Conservation (phyloP, 2,329 filamentous ascomycete species). For the Talaromyces sp. region DNA sequence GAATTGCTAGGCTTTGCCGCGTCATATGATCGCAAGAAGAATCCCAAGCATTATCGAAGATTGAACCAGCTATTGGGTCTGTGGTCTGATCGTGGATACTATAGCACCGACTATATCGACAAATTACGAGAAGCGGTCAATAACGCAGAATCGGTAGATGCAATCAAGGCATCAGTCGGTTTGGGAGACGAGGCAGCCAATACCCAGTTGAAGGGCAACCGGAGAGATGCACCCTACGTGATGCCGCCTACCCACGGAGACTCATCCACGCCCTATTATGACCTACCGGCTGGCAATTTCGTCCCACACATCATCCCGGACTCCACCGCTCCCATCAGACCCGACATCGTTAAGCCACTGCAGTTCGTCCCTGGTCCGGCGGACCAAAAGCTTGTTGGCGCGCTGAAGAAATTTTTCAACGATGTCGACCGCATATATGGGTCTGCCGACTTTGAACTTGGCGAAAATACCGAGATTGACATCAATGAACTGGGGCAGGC, state of each 20-base stretch:
- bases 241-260: constrained; percentile 77
- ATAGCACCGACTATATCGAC: constrained; percentile 48
- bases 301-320: constrained; percentile 73
- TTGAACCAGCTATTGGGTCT: constrained; percentile 59
- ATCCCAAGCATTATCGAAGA: constrained; percentile 61
- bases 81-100: constrained; percentile 65
- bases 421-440: constrained; percentile 65
- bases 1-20: constrained; percentile 56
- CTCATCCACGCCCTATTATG: constrained; percentile 66
- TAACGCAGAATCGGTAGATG: constrained; percentile 32
- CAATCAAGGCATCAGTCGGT: constrained; percentile 23
- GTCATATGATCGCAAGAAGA: constrained; percentile 49
- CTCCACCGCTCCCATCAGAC: constrained; percentile 66
- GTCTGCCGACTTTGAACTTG: constrained; percentile 41
- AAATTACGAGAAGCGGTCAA: constrained; percentile 56
- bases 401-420: constrained; percentile 64
- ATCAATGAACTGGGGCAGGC: constrained; percentile 71
- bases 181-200: constrained; percentile 18
- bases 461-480: constrained; percentile 50
- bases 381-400: constrained; percentile 57
- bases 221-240: constrained; percentile 55
- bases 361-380: constrained; percentile 64
- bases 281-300: constrained; percentile 75
- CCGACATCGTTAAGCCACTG: constrained; percentile 64
- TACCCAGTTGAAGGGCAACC: constrained; percentile 40